These are phyloP conservation scores for Naganishia vaughanmartiniae DNA, from an alignment of 768 basidiomycete genomes.

Conservation along the genomic window DNA sequence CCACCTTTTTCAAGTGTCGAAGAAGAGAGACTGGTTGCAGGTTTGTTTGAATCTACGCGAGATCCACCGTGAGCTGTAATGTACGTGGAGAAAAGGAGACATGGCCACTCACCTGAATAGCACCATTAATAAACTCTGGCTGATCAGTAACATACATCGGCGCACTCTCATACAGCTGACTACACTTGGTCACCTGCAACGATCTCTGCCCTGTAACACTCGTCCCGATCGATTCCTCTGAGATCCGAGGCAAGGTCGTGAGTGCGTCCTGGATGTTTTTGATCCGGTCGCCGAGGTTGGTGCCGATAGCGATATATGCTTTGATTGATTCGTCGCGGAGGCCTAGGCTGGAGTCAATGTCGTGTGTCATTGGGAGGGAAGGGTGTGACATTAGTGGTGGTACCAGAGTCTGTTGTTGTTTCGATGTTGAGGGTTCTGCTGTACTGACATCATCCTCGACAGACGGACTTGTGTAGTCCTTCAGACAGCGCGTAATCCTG, in stretches of 20 bases:
- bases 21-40: conserved; percentile 64
- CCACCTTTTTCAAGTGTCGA: conserved; percentile 67
- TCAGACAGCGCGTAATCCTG: conserved; percentile 55
- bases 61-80: background rate
- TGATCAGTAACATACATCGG: conserved; percentile 97
- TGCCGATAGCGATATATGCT: conserved; percentile 76
- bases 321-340: background rate
- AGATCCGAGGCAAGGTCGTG: conserved; percentile 42
- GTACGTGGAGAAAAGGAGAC: background rate
- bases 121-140: conserved; percentile 81
- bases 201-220: conserved; percentile 51
- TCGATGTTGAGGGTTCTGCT: background rate
- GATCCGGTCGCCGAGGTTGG: conserved; percentile 85
- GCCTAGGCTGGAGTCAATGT: background rate
- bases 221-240: conserved; percentile 53
- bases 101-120: conserved; percentile 67
- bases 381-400: conserved; percentile 1
- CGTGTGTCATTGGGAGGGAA: background rate
- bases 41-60: conserved; percentile 70
- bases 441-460: background rate
- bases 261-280: conserved; percentile 77
- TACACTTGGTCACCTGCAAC: conserved; percentile 64
- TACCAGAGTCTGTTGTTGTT: background rate
- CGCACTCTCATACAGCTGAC: conserved; percentile 85
- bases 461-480: conserved; percentile 31